Evolutionary conservation across 805 yeast species (phyloP).

Genomic region (Pichia rugopelliculosa): DNA sequence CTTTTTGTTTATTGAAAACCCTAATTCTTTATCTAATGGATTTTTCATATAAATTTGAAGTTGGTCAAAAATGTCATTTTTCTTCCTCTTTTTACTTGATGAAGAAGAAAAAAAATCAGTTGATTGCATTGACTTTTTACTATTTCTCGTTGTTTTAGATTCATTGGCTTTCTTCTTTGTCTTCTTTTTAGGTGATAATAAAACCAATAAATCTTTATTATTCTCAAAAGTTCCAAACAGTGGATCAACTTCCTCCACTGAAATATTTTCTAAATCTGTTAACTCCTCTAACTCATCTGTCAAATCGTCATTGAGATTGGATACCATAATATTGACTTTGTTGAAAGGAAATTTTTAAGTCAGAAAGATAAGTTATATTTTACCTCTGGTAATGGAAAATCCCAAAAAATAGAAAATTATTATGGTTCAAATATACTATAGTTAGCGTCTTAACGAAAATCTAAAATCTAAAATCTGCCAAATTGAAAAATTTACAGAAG

Average conservation of each 20-base stretch:
- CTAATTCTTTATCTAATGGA: constrained; percentile 9
- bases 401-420: too few relatives aligned
- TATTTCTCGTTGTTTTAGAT: background rate
- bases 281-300: background rate
- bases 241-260: constrained; percentile 6
- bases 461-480: background rate
- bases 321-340: background rate
- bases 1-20: constrained; percentile 4
- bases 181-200: constrained; percentile 4
- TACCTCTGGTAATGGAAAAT: too few relatives aligned
- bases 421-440: too few relatives aligned
- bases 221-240: constrained; percentile 6
- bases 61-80: constrained; percentile 4
- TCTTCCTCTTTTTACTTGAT: background rate
- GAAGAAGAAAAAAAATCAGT: background rate
- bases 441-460: too few relatives aligned
- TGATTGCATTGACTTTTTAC: background rate
- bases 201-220: background rate
- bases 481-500: background rate
- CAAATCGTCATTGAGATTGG: background rate
- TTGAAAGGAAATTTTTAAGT: background rate
- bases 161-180: background rate
- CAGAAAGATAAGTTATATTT: too few relatives aligned
- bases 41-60: constrained; percentile 1
- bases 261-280: background rate